Evolutionary conservation across 768 basidiomycete genomes (phyloP), one percentile per base, ranked within the genome.

Genomic region (Collybiopsis confluens): DNA sequence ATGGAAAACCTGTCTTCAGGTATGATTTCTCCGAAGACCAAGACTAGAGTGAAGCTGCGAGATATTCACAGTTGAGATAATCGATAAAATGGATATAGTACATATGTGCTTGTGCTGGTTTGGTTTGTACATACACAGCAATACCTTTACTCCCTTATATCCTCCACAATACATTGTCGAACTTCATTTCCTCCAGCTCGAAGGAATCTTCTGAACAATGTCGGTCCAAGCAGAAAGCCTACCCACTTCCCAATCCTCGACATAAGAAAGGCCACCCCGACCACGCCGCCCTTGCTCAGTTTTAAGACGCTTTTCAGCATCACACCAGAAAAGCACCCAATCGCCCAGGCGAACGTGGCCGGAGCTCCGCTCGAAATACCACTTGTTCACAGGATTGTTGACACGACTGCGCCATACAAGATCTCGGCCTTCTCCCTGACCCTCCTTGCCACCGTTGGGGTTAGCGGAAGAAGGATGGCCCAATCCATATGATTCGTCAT

Each of bases 271-370:
- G 21, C 82, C 83, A 27, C 78, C 78, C 54, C 75, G 82, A 53
- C 77, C 79, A 15, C 86, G 78, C 11, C 82, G 78, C 20, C 83
- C 81, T 58, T 85, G 81, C 62, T 86, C 85, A 18, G 78, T 79
- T 68, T 80, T 85, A 24, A 95, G 70, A 49, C 87, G 77, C 70
- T 87, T 90, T 73, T 98, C 96, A 1, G 88, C 92, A 71, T 99
- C 97, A 68, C 95, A 97, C 97, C 97, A 99, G 69, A 99, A 99
- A 61, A 99, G 68, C 42, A 92, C 85, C 92, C 96, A 99, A 23
- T 83, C 74, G 10, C 86, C 88, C 75, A 88, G 80, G 58, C 90
- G 80, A 36, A 93, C 57, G 71, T 98, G 95, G 18, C 97, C 97
- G 18, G 87, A 88, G 65, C 88, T 90, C 30, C 97, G 85, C 64